These are phyloP conservation scores for Phytophthora macrochlamydospora DNA, from an alignment of 352 stramenopile genomes.

Conservation along the genomic window DNA sequence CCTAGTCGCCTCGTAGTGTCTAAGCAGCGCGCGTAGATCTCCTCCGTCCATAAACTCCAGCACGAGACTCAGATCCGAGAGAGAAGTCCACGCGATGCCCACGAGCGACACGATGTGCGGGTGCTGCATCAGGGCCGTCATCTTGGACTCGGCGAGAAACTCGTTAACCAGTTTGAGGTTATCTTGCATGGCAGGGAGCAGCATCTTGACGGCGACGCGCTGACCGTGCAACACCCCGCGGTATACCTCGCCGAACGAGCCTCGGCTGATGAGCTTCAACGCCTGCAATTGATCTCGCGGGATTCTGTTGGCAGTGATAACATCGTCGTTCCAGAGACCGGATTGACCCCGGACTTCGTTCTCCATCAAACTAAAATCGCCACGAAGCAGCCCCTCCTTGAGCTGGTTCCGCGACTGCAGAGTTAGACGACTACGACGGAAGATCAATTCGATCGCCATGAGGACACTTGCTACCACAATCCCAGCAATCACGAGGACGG, in stretches of 20 bases:
- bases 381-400: no score
- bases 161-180: slow-evolving; percentile 36
- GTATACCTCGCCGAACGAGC: slow-evolving; percentile 53
- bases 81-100: slow-evolving; percentile 52
- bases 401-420: no score
- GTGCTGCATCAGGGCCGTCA: slow-evolving; percentile 51
- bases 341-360: not conserved
- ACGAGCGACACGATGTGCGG: slow-evolving; percentile 58
- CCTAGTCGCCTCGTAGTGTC: slow-evolving; percentile 8
- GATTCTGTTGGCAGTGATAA: slow-evolving; percentile 31
- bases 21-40: slow-evolving; percentile 42
- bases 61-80: slow-evolving; percentile 52
- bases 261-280: slow-evolving; percentile 30
- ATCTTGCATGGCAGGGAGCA: slow-evolving; percentile 27
- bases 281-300: slow-evolving; percentile 32
- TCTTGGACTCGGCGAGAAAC: slow-evolving; percentile 64
- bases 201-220: slow-evolving; percentile 49
- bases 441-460: no score
- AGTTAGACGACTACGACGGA: no score
- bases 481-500: no score
- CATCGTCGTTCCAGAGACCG: slow-evolving; percentile 35
- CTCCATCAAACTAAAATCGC: no score
- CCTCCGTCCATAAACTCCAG: slow-evolving; percentile 55
- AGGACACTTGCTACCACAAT: no score
- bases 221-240: slow-evolving; percentile 31